These are phyloP conservation scores for Boeremia exigua DNA, from an alignment of 2,329 filamentous ascomycete species.

Conservation along the genomic window DNA sequence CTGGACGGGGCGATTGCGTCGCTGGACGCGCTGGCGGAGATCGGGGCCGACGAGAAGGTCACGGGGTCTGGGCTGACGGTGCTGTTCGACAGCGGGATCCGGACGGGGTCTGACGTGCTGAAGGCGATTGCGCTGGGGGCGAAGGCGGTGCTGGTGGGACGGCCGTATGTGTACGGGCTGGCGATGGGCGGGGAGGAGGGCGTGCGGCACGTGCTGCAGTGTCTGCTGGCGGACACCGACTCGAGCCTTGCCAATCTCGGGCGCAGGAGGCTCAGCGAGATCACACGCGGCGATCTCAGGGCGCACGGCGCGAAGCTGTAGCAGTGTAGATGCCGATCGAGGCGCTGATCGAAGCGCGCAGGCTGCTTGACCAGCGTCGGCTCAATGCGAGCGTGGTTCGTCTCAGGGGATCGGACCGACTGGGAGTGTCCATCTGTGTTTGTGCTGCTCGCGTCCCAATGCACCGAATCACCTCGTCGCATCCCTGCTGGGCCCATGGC, in stretches of 20 bases:
- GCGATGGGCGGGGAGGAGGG: conserved; percentile 47
- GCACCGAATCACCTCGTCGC: neutral
- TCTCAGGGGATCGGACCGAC: neutral
- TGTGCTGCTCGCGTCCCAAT: neutral
- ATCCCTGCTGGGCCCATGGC: too few species aligned
- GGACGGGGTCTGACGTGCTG: conserved; percentile 45
- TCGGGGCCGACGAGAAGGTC: conserved; percentile 41
- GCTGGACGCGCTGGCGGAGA: conserved; percentile 46
- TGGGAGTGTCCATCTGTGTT: too few species aligned
- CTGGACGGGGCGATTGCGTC: conserved; percentile 44
- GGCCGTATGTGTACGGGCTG: conserved; percentile 47
- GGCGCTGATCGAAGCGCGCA: too few species aligned
- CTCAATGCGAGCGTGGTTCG: too few species aligned
- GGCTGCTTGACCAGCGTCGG: too few species aligned
- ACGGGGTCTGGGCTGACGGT: conserved; percentile 39
- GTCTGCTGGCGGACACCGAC: conserved; percentile 40
- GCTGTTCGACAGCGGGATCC: conserved; percentile 47
- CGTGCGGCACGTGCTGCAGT: conserved; percentile 46
- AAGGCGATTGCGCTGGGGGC: conserved; percentile 48
- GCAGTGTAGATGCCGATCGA: neutral
- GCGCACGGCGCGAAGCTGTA: conserved; percentile 38
- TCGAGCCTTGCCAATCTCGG: conserved; percentile 44
- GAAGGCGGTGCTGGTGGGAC: conserved; percentile 44
- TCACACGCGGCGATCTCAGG: conserved; percentile 38
- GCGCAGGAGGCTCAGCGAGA: conserved; percentile 36